Conservation (phyloP, 306 rosid species). For the Echinosophora koreensis region DNA sequence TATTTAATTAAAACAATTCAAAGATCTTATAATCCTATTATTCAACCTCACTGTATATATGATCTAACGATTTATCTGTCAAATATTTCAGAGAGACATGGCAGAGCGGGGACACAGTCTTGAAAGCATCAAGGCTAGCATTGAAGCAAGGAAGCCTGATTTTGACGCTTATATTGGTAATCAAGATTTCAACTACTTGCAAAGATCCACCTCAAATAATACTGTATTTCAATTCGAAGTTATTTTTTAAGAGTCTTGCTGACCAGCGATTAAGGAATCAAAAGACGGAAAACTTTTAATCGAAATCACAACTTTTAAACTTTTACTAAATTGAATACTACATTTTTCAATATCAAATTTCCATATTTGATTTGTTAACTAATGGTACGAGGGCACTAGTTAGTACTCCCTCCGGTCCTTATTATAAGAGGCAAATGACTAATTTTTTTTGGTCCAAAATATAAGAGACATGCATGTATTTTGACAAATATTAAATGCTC, state of each 20-base stretch:
- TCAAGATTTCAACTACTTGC: background rate
- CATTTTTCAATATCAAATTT: too few species aligned
- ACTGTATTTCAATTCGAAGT: background rate
- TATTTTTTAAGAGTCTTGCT: background rate
- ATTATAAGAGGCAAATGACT: too few species aligned
- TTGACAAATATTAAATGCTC: too few species aligned
- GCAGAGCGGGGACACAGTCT: conserved; percentile 99
- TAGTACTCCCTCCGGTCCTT: too few species aligned
- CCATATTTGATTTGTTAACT: too few species aligned
- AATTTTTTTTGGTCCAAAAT: too few species aligned
- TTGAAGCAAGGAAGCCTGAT: conserved; percentile 96
- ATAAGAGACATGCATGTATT: too few species aligned
- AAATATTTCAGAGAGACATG: conserved; percentile 88
- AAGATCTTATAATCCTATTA: background rate
- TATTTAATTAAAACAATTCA: conserved; percentile 27
- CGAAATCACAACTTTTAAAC: too few species aligned
- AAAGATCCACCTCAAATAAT: background rate
- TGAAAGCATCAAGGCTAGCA: conserved; percentile 99
- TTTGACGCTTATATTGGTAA: conserved; percentile 96
- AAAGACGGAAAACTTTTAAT: too few species aligned
- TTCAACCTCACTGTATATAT: conserved; percentile 20
- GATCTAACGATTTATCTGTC: conserved; percentile 27
- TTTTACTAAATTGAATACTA: too few species aligned
- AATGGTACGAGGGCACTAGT: too few species aligned
- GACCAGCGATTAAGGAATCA: too few species aligned